Conservation (phyloP, 768 basidiomycete genomes). For the Mycena sanguinolenta region DNA sequence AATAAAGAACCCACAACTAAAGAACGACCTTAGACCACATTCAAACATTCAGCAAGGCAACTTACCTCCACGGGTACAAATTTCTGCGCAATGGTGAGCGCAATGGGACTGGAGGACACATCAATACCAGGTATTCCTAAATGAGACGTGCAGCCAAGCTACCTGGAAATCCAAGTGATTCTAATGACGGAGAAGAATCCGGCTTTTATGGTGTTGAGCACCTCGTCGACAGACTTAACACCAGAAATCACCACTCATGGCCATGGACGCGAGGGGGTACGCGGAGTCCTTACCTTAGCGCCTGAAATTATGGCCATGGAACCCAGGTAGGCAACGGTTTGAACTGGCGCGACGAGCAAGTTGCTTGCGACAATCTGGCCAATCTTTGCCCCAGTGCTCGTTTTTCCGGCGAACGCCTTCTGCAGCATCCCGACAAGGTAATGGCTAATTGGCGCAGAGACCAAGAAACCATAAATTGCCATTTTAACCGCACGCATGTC, state of each 20-base stretch:
- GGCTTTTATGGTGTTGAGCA: slow-evolving; percentile 74
- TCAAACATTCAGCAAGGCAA: background rate
- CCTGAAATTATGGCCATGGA: slow-evolving; percentile 90
- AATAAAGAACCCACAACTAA: slow-evolving; percentile 91
- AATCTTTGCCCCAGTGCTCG: slow-evolving; percentile 63
- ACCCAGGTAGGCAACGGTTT: slow-evolving; percentile 78
- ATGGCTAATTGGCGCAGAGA: slow-evolving; percentile 88
- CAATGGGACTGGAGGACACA: slow-evolving; percentile 60
- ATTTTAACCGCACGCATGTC: slow-evolving; percentile 84
- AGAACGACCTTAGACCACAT: background rate
- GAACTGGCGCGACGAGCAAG: slow-evolving; percentile 82
- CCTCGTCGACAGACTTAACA: slow-evolving; percentile 73
- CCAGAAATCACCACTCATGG: slow-evolving; percentile 90
- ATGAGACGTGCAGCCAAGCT: background rate
- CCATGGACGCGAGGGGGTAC: no score
- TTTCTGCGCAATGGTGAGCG: slow-evolving; percentile 82
- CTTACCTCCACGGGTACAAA: slow-evolving; percentile 83
- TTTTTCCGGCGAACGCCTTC: slow-evolving; percentile 82
- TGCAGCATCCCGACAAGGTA: slow-evolving; percentile 80
- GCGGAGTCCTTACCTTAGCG: no score
- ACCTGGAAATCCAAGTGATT: slow-evolving; percentile 55
- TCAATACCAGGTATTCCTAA: background rate
- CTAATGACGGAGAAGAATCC: slow-evolving; percentile 83
- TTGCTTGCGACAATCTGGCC: slow-evolving; percentile 84
- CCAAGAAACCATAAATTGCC: slow-evolving; percentile 84